Percentiles rank a stretch among this genome's conserved stretches.
phyloP scores from a whole-genome alignment of 2,329 filamentous ascomycete species.

The Passalora sequoiae region DNA sequence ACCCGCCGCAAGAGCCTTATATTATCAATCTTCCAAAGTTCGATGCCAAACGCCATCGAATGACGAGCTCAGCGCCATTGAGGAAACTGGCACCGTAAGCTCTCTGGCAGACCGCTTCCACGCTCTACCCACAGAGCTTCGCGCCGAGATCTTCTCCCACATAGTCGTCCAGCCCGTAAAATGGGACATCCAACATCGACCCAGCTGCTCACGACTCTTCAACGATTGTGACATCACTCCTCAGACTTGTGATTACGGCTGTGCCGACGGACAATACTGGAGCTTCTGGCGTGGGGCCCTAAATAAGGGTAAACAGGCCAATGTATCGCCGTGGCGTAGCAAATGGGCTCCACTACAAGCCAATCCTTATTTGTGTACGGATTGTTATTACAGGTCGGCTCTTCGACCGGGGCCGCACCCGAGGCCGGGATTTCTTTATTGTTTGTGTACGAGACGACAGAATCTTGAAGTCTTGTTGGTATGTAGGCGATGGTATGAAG shows the following conservation, averaged over 20 bases:
- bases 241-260: neutral
- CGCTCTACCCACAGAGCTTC: constrained; percentile 17
- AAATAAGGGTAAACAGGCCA: neutral
- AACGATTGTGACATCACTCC: constrained; percentile 3
- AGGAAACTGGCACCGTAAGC: too few species aligned
- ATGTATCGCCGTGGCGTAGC: constrained; percentile 15
- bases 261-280: neutral
- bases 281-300: neutral
- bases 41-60: too few species aligned
- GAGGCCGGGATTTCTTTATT: constrained; percentile 7
- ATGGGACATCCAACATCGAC: constrained; percentile 12
- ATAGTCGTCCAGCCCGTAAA: constrained; percentile 14
- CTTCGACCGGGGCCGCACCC: constrained; percentile 10
- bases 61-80: too few species aligned
- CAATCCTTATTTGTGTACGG: constrained; percentile 18
- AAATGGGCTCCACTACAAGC: constrained; percentile 11
- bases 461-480: constrained; percentile 17
- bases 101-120: constrained; percentile 16
- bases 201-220: constrained; percentile 7
- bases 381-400: constrained; percentile 13
- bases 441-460: constrained; percentile 16
- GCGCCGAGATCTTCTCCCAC: constrained; percentile 16
- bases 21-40: too few species aligned
- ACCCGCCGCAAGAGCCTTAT: too few species aligned
- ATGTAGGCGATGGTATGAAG: constrained; percentile 17